phyloP scores from a whole-genome alignment of 306 rosid genomes.

The Corylus avellana region DNA sequence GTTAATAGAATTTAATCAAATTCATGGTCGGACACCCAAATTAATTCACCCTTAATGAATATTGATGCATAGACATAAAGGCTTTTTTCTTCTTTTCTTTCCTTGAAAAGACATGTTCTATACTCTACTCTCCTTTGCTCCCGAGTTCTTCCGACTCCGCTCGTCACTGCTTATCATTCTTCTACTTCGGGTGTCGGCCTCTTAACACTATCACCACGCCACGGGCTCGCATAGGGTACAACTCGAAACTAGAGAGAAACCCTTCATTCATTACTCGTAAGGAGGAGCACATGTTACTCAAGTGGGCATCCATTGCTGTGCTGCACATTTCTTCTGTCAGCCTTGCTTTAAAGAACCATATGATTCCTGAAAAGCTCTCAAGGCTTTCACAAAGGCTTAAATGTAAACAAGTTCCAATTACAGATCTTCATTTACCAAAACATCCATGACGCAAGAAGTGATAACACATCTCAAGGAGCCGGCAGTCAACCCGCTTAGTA shows the following conservation, averaged over 20 bases:
- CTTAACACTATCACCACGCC: neutral
- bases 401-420: neutral
- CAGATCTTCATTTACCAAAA: neutral
- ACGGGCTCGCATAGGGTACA: neutral
- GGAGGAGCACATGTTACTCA: conserved; percentile 4
- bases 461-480: neutral
- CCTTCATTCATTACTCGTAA: neutral
- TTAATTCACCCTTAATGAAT: neutral
- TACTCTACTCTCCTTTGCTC: neutral
- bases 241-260: neutral
- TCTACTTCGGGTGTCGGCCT: neutral
- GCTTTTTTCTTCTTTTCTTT: neutral
- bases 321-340: neutral
- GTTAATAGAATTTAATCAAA: neutral
- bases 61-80: neutral
- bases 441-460: neutral
- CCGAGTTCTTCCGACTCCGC: neutral
- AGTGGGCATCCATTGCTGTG: neutral
- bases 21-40: neutral
- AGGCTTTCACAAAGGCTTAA: neutral
- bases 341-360: neutral
- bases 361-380: neutral
- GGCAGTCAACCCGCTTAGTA: conserved; percentile 18
- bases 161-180: neutral
- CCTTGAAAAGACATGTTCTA: neutral